phyloP scores from a whole-genome alignment of 2,329 filamentous ascomycete genomes.

The Coniochaeta prunicola region DNA sequence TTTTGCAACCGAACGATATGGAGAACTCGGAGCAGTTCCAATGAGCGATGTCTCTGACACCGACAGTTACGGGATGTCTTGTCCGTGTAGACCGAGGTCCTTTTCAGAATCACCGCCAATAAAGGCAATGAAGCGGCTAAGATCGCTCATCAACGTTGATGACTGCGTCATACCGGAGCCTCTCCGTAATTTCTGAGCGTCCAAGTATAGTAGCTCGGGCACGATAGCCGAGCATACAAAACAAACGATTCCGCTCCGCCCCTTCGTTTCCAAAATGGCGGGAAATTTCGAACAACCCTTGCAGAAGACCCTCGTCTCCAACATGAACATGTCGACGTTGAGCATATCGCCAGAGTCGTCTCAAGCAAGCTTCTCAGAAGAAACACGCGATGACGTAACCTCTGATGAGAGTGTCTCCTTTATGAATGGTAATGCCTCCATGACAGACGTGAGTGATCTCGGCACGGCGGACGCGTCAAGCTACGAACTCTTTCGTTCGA shows the following conservation, averaged over 20 bases:
- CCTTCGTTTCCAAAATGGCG: neutral
- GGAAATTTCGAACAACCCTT: neutral
- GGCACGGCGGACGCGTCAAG: neutral
- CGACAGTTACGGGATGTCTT: too few relatives aligned
- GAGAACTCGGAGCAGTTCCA: neutral
- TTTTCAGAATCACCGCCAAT: too few relatives aligned
- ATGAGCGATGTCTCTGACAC: too few relatives aligned
- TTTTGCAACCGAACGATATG: neutral
- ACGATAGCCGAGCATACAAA: too few relatives aligned
- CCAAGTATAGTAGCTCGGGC: too few relatives aligned
- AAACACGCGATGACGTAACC: neutral
- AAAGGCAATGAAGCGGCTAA: too few relatives aligned
- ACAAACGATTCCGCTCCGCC: neutral
- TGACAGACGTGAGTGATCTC: neutral
- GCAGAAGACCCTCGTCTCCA: neutral
- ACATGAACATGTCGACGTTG: neutral
- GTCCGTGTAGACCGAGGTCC: too few relatives aligned
- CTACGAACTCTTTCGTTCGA: neutral
- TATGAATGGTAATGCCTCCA: neutral
- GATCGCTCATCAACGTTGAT: too few relatives aligned
- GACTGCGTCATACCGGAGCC: too few relatives aligned
- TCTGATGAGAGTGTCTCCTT: neutral
- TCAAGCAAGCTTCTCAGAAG: neutral
- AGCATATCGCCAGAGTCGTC: neutral
- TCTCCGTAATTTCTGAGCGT: too few relatives aligned